Evolutionary conservation across 2,329 filamentous ascomycete genomes (phyloP).

Genomic region (Trichoderma gracile): DNA sequence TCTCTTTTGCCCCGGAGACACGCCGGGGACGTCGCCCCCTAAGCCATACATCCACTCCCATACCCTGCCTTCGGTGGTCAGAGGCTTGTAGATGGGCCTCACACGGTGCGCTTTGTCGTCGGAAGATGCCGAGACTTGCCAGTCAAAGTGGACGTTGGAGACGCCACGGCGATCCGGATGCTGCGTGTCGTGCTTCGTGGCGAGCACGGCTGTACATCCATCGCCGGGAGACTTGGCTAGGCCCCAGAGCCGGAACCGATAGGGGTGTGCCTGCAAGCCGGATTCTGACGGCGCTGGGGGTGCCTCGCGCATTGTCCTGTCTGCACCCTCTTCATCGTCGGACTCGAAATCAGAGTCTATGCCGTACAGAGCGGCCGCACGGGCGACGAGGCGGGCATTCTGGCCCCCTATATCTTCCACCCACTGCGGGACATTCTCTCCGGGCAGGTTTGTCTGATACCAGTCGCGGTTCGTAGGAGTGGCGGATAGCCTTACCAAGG

Average conservation of each 20-base stretch:
- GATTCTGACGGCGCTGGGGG: conserved; percentile 26
- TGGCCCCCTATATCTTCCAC: conserved; percentile 48
- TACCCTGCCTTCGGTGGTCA: conserved; percentile 56
- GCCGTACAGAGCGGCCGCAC: conserved; percentile 46
- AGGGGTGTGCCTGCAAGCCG: conserved; percentile 48
- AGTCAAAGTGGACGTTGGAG: conserved; percentile 43
- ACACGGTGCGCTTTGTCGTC: conserved; percentile 8
- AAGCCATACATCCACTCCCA: conserved; percentile 62
- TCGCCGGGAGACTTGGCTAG: conserved; percentile 54
- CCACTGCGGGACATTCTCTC: conserved; percentile 46
- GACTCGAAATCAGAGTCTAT: conserved; percentile 35
- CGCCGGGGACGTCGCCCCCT: conserved; percentile 49
- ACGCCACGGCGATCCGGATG: conserved; percentile 47
- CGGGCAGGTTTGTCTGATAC: conserved; percentile 53
- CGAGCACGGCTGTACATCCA: conserved; percentile 53
- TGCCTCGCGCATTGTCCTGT: conserved; percentile 26
- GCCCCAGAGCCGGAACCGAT: conserved; percentile 56
- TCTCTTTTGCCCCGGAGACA: conserved; percentile 35
- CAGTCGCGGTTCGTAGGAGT: conserved; percentile 53
- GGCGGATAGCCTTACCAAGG: conserved; percentile 54
- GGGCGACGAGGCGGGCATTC: conserved; percentile 47
- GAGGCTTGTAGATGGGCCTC: conserved; percentile 26
- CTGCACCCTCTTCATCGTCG: conserved; percentile 32
- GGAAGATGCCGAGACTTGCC: conserved; percentile 30
- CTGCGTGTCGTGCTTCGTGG: conserved; percentile 51